Evolutionary conservation across 768 basidiomycete genomes (phyloP), one percentile per base, ranked within the genome.

Genomic region (Suillus placidus): DNA sequence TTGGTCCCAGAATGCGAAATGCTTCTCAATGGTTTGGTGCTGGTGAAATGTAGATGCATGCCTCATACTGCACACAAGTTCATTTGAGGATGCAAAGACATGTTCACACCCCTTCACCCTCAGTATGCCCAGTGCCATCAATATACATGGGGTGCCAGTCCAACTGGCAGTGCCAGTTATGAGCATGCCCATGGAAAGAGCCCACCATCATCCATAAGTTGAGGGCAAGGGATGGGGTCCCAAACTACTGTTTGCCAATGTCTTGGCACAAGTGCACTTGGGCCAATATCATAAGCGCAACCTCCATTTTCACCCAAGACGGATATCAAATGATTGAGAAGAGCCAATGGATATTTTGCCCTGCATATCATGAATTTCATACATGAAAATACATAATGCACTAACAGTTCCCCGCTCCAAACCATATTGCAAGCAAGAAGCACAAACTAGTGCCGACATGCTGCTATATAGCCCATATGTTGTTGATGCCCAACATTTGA

Each of bases 131-230:
- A 6, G 60, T 65, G 3, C 64, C 64, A 8, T 20, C n/a, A 26
- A 71, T 66, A 42, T 71, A 73, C 30, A 69, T 61, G 5, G 77
- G 76, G 63, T 77, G 75, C 68, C 70, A 74, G 32, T 62, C 23
- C 0, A 77, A 30, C 60, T 76, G 76, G 61, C 77, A 78, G 5
- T n/a, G n/a, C 1, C 70, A 65, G 52, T 74, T 74, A 63, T 78
- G 77, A 2, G 69, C 67, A 60, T 78, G 71, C 70, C 71, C 10
- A 71, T 64, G 13, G 73, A 56, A 18, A 64, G 65, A 1, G n/a
- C 38, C 37, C 7, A 74, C 71, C 13, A 73, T 65, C 12, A 74
- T 42, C 4, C 67, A 51, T 9, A 66, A 30, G 9, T 62, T 60
- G 6, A 58, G 62, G 16, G 37, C 8, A 0, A 26, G n/a, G n/a